Conservation (phyloP, 495 filamentous ascomycete species). For the Aspergillus ostianus region DNA sequence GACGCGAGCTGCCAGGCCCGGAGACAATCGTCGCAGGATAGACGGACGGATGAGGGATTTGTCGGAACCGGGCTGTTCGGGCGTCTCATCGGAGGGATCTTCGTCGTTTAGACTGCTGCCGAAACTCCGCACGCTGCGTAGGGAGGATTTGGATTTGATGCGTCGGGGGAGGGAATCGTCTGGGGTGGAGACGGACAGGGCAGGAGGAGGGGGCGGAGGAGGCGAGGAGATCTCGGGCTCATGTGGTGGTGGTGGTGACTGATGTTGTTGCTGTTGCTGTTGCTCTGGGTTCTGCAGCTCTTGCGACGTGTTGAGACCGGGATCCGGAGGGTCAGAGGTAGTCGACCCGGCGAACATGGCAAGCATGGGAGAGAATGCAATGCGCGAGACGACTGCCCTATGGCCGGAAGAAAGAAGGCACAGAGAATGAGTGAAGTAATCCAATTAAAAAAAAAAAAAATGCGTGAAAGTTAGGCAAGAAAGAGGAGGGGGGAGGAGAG, state of each 20-base stretch:
- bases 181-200: constrained; percentile 33
- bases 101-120: constrained; percentile 41
- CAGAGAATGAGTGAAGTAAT: no score
- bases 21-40: constrained; percentile 53
- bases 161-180: constrained; percentile 33
- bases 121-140: constrained; percentile 42
- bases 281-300: constrained; percentile 14
- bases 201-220: constrained; percentile 28
- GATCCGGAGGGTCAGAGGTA: constrained; percentile 29
- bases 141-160: constrained; percentile 44
- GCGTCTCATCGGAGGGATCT: constrained; percentile 15
- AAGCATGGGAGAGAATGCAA: constrained; percentile 38
- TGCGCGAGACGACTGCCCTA: constrained; percentile 22
- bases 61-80: constrained; percentile 25
- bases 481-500: not conserved
- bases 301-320: constrained; percentile 25
- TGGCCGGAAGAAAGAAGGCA: not conserved
- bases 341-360: constrained; percentile 38
- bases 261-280: not conserved
- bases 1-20: constrained; percentile 73
- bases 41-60: constrained; percentile 32
- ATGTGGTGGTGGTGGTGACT: not conserved
- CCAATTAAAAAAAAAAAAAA: no score
- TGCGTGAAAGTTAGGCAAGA: not conserved
- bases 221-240: constrained; percentile 11